Evolutionary conservation across 768 basidiomycete species (phyloP), one percentile per base, ranked within the genome.

Genomic region (Russula lepida): DNA sequence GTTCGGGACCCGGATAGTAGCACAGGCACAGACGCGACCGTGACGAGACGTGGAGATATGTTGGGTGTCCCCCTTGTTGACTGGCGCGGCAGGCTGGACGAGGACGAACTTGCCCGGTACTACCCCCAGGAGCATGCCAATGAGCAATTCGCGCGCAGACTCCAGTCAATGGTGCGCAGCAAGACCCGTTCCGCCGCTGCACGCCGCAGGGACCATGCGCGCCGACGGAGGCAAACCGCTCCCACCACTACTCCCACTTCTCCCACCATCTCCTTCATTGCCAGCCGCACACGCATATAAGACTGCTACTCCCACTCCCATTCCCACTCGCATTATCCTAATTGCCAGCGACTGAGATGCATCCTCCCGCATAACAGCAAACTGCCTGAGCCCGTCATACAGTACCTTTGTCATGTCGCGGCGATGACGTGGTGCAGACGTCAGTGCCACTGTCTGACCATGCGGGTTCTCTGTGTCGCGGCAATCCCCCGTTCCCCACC

Each of bases 321-420:
- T 15, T 25, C 9, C 7, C 6, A 17, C n/a, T 19, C 21, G 21
- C 21, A 17, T 52, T 33, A 52, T 23, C 21, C 41, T n/a, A 44
- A 41, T 17, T 6, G 2, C 51, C 6, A 21, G 30, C 9, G 23
- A 17, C 54, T 21, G 19, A 4, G 12, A 32, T 33, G 13, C n/a
- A 8, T 46, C 21, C 13, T 55, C 13, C n/a, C 6, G 13, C 2
- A 35, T 35, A 13, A 23, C 12, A 33, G n/a, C 32, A n/a, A 4
- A 33, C 32, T 1, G 15, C 12, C 6, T n/a, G 30, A 32, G 27
- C 32, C 2, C 25, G 13, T 17, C 21, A 2, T 3, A 23, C 32
- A 4, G 21, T 11, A n/a, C n/a, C n/a, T n/a, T n/a, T 28, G 61
- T 48, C n/a, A n/a, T 19, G 60, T 52, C 60, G 60, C 60, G 60